These are phyloP conservation scores for Penicillium sp. DNA, from an alignment of 2,329 filamentous ascomycete genomes.

Conservation along the genomic window DNA sequence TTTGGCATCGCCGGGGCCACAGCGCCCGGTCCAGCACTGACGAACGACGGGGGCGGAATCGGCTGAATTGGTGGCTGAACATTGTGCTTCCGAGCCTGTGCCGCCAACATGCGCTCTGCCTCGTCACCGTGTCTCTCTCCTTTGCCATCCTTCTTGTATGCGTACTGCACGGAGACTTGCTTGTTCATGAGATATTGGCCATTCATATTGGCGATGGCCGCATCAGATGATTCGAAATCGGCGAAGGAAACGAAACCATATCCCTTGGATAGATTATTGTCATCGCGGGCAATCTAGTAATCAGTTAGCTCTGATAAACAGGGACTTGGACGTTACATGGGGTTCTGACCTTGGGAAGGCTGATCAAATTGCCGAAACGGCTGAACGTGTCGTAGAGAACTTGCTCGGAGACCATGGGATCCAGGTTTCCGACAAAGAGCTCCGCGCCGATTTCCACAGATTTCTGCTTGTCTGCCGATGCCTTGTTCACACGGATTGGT, in stretches of 20 bases:
- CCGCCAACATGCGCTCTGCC: conserved; percentile 85
- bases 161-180: conserved; percentile 93
- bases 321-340: neutral
- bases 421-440: conserved; percentile 93
- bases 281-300: conserved; percentile 68
- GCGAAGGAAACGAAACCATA: conserved; percentile 94
- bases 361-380: conserved; percentile 80
- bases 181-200: conserved; percentile 97
- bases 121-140: conserved; percentile 93
- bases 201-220: conserved; percentile 87
- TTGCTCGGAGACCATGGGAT: conserved; percentile 91
- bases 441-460: conserved; percentile 91
- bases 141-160: conserved; percentile 98
- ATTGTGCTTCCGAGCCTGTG: conserved; percentile 90
- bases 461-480: conserved; percentile 88
- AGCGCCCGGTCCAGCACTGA: conserved; percentile 42
- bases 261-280: conserved; percentile 82
- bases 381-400: conserved; percentile 92
- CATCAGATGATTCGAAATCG: conserved; percentile 89
- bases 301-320: conserved; percentile 22
- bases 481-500: conserved; percentile 93
- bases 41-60: conserved; percentile 64
- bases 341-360: conserved; percentile 68
- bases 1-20: conserved; percentile 45
- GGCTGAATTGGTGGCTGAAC: conserved; percentile 76